These are phyloP conservation scores for Plasmodium relictum DNA, from an alignment of 169 alveolate species.

Conservation along the genomic window DNA sequence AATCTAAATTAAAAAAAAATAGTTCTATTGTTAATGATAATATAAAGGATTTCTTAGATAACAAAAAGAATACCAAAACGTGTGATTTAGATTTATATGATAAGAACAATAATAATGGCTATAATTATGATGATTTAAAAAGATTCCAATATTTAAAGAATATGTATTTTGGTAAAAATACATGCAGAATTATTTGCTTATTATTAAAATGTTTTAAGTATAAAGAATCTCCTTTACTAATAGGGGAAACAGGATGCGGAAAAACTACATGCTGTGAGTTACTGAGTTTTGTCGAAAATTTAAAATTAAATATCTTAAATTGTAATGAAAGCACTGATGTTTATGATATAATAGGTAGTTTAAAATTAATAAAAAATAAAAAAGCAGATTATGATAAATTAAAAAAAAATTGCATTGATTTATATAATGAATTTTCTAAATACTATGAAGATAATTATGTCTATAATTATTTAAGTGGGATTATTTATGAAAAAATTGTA, in stretches of 20 bases:
- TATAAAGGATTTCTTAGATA: too few relatives aligned
- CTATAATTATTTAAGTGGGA: conserved; percentile 44
- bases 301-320: conserved; percentile 89
- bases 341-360: conserved; percentile 96
- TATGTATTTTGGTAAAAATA: conserved; percentile 81
- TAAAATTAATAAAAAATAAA: conserved; percentile 90
- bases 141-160: conserved; percentile 70
- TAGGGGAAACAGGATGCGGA: conserved; percentile 99
- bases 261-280: conserved; percentile 96
- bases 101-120: not conserved
- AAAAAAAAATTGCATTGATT: conserved; percentile 62
- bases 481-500: conserved; percentile 53
- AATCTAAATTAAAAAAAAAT: not conserved
- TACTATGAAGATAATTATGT: conserved; percentile 43
- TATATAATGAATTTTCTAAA: conserved; percentile 41
- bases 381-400: conserved; percentile 69
- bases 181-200: conserved; percentile 91
- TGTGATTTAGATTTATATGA: too few relatives aligned
- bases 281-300: conserved; percentile 87
- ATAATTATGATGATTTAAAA: conserved; percentile 35
- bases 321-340: conserved; percentile 98
- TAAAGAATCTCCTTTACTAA: conserved; percentile 97
- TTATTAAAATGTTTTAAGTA: conserved; percentile 93
- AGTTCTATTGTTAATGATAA: not conserved
- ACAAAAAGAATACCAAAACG: too few relatives aligned